Percentiles rank a stretch among this genome's conserved stretches.
phyloP scores from a whole-genome alignment of 345 rosid genomes.

The Durio zibethinus region DNA sequence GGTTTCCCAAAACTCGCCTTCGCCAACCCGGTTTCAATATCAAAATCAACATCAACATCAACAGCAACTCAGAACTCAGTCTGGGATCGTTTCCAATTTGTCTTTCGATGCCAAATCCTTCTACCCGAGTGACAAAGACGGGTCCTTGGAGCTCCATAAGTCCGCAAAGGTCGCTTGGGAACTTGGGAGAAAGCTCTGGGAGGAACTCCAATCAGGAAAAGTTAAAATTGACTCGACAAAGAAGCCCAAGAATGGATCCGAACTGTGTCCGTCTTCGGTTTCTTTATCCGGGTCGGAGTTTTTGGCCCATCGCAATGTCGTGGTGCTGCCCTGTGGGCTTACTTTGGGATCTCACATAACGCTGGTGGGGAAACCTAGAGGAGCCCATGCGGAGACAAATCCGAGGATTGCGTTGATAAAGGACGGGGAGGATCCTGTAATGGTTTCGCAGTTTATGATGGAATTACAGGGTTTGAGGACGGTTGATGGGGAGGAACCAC shows the following conservation, averaged over 20 bases:
- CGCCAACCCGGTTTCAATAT: conserved; percentile 27
- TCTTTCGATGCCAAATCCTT: conserved; percentile 52
- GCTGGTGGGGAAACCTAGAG: conserved; percentile 72
- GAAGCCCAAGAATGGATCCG: conserved; percentile 30
- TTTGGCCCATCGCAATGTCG: conserved; percentile 36
- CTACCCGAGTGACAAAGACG: conserved; percentile 49
- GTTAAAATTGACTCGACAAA: conserved; percentile 2
- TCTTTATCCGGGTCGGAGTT: conserved; percentile 57
- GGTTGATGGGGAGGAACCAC: conserved; percentile 96
- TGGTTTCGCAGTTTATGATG: conserved; percentile 82
- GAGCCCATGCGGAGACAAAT: conserved; percentile 46
- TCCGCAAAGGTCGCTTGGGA: conserved; percentile 70
- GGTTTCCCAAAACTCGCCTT: conserved; percentile 37
- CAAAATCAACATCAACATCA: conserved; percentile 13
- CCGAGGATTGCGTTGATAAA: conserved; percentile 45
- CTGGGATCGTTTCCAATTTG: conserved; percentile 48
- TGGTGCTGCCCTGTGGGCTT: conserved; percentile 83
- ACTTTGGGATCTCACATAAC: conserved; percentile 83
- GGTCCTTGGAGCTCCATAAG: conserved; percentile 70
- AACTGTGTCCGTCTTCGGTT: conserved; percentile 64
- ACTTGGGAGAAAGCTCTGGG: conserved; percentile 70
- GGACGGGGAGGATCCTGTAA: conserved; percentile 42
- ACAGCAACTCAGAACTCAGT: conserved; percentile 2
- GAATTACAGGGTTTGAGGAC: conserved; percentile 82
- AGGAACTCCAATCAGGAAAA: conserved; percentile 52